phyloP scores from a whole-genome alignment of 73 alveolate genomes.

The Diophrys appendiculata region DNA sequence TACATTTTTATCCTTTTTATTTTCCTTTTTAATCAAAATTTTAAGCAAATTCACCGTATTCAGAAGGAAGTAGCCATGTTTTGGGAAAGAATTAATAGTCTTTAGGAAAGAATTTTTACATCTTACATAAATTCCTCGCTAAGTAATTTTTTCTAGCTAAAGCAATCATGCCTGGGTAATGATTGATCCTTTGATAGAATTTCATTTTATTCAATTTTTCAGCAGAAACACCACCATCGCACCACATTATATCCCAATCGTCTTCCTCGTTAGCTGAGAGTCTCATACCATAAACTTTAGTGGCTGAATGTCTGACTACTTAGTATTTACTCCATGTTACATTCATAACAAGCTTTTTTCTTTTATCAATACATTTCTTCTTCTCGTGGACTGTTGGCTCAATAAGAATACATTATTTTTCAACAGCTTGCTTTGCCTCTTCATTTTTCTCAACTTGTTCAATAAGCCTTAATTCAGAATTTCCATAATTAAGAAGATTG shows the following conservation, averaged over 20 bases:
- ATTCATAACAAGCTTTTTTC: constrained; percentile 54
- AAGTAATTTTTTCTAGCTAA: constrained; percentile 90
- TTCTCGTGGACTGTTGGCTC: constrained; percentile 3
- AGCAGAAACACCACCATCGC: constrained; percentile 67
- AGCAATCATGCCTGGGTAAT: constrained; percentile 89
- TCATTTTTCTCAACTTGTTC: neutral
- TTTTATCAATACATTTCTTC: neutral
- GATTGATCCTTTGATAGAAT: constrained; percentile 85
- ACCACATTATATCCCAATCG: constrained; percentile 71
- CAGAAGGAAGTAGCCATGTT: constrained; percentile 87
- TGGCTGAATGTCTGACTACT: constrained; percentile 60
- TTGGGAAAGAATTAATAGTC: constrained; percentile 79
- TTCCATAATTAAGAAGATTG: neutral
- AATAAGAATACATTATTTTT: neutral
- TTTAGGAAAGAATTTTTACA: constrained; percentile 68
- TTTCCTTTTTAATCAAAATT: constrained; percentile 12
- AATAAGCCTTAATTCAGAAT: neutral
- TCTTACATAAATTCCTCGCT: constrained; percentile 81
- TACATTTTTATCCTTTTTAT: neutral
- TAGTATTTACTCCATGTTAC: constrained; percentile 57
- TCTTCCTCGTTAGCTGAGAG: constrained; percentile 46
- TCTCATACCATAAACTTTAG: constrained; percentile 13
- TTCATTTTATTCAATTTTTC: constrained; percentile 69
- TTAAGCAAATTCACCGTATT: constrained; percentile 11
- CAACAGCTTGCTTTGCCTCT: neutral